Percentiles rank a stretch among this genome's conserved stretches.
Evolutionary conservation across 1,284 basidiomycete species (phyloP).

Genomic region (Marasmius tenuissimus): DNA sequence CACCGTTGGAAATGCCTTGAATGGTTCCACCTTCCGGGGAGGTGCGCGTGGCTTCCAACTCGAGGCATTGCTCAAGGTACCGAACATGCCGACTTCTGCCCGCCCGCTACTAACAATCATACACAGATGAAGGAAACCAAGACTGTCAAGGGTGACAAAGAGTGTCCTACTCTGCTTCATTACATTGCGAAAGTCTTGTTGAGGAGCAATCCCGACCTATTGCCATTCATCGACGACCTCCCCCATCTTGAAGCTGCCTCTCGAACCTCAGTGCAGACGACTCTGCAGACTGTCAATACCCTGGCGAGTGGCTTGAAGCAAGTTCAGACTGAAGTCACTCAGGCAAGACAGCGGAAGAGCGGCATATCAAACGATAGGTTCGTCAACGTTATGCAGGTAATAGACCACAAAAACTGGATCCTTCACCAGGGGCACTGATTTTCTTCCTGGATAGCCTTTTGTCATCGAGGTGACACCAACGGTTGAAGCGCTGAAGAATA

Average conservation of each 20-base stretch:
- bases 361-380: conserved; percentile 58
- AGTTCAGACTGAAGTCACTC: conserved; percentile 56
- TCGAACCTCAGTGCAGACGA: conserved; percentile 71
- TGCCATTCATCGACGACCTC: conserved; percentile 80
- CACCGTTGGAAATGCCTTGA: conserved; percentile 79
- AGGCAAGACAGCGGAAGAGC: conserved; percentile 34
- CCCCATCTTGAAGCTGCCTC: conserved; percentile 83
- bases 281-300: conserved; percentile 58
- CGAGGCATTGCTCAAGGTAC: conserved; percentile 78
- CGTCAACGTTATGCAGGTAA: conserved; percentile 64
- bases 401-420: conserved; percentile 5
- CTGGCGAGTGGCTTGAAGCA: conserved; percentile 60
- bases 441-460: conserved; percentile 50
- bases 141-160: conserved; percentile 62
- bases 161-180: conserved; percentile 86
- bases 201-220: conserved; percentile 62
- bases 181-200: conserved; percentile 80
- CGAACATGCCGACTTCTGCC: not conserved
- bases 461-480: conserved; percentile 45
- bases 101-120: conserved; percentile 27
- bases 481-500: conserved; percentile 65
- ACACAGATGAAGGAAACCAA: conserved; percentile 77
- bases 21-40: conserved; percentile 82
- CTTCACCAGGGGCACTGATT: not conserved
- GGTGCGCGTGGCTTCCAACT: conserved; percentile 83